A percentile compares a stretch with the other conserved stretches of the same genome.
Conservation (phyloP, 1,284 basidiomycete species). For the Ceratobasidium sp. region DNA sequence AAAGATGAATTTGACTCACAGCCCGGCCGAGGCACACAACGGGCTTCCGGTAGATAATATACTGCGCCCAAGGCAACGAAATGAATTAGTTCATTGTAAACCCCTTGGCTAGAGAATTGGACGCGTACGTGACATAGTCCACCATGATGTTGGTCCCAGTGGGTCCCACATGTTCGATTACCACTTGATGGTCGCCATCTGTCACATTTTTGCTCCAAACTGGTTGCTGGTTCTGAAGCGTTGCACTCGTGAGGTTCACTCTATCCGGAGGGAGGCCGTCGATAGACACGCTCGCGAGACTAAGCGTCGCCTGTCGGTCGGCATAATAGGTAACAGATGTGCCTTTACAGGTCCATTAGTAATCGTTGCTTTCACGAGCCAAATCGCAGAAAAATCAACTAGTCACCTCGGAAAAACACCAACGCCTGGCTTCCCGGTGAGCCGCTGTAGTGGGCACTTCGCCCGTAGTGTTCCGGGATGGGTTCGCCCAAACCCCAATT, state of each 20-base stretch:
- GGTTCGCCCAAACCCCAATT: constrained; percentile 20
- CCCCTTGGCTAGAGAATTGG: too few relatives aligned
- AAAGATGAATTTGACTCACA: not conserved
- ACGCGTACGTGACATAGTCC: constrained; percentile 27
- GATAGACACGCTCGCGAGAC: not conserved
- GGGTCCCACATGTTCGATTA: constrained; percentile 24
- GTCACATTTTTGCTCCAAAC: constrained; percentile 36
- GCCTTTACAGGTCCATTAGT: constrained; percentile 5
- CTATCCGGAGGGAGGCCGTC: constrained; percentile 7
- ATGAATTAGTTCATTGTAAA: not conserved
- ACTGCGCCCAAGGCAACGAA: not conserved
- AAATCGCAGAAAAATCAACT: not conserved
- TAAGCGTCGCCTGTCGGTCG: not conserved
- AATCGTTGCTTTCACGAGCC: not conserved
- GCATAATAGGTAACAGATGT: constrained; percentile 16
- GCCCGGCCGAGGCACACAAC: not conserved
- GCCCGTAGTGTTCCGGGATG: constrained; percentile 5
- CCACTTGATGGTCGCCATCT: constrained; percentile 34
- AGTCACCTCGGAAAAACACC: constrained; percentile 23
- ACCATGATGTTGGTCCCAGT: constrained; percentile 21
- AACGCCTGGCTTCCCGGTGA: constrained; percentile 11
- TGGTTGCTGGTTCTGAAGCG: not conserved
- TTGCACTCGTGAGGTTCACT: constrained; percentile 19
- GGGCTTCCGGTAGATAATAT: not conserved
- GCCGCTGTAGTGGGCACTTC: constrained; percentile 10